Evolutionary conservation across 1,284 basidiomycete species (phyloP).

Genomic region (Fomitopsis palustris): DNA sequence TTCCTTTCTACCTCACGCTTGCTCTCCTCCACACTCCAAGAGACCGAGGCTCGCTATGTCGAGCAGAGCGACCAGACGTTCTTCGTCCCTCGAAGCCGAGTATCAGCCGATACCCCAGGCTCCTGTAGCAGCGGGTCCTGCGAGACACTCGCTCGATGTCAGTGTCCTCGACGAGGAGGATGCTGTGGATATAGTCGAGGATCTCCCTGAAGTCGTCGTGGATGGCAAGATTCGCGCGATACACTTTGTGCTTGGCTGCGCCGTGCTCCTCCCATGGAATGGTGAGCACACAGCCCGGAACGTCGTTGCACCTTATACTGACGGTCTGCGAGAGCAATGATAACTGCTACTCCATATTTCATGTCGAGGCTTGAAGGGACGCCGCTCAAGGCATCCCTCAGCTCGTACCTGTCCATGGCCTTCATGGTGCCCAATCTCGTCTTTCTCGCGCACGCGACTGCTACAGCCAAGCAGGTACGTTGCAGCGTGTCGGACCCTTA

Average conservation of each 20-base stretch:
- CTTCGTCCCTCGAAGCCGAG: slow-evolving; percentile 17
- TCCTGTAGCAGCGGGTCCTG: slow-evolving; percentile 16
- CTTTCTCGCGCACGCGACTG: slow-evolving; percentile 69
- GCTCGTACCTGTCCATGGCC: slow-evolving; percentile 64
- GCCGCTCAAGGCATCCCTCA: slow-evolving; percentile 54
- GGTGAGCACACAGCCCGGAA: slow-evolving; percentile 39
- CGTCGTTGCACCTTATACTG: not conserved
- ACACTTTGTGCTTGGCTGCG: slow-evolving; percentile 69
- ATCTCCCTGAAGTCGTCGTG: slow-evolving; percentile 22
- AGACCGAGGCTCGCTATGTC: not conserved
- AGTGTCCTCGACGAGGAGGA: slow-evolving; percentile 36
- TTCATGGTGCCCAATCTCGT: slow-evolving; percentile 63
- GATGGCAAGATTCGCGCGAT: slow-evolving; percentile 54
- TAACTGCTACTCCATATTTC: slow-evolving; percentile 77
- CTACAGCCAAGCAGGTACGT: slow-evolving; percentile 60
- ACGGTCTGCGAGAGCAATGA: slow-evolving; percentile 47
- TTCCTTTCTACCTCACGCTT: too few species aligned
- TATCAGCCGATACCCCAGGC: slow-evolving; percentile 28
- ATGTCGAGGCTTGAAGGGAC: slow-evolving; percentile 58
- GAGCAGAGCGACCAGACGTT: not conserved
- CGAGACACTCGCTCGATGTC: slow-evolving; percentile 14
- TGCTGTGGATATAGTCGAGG: slow-evolving; percentile 16
- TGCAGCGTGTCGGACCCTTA: not conserved
- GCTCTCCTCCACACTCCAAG: not conserved
- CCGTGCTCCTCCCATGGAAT: slow-evolving; percentile 77